These are phyloP conservation scores for Dictyostelium citrinum DNA, from an alignment of 78 protist genomes.

Conservation along the genomic window DNA sequence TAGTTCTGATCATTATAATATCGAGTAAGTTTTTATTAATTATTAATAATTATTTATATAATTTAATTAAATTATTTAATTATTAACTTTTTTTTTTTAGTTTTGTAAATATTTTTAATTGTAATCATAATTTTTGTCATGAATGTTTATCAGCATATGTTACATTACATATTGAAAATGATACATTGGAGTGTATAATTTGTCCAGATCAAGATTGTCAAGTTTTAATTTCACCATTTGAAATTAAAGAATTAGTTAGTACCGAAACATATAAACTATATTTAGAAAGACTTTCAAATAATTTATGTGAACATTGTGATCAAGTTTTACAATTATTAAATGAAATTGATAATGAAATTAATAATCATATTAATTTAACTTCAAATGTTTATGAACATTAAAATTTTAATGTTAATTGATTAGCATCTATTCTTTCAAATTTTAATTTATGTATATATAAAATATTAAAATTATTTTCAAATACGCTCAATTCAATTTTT, in stretches of 20 bases:
- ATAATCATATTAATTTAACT: neutral
- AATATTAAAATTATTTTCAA: no score
- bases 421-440: no score
- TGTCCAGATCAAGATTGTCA: constrained; percentile 24
- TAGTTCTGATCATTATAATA: neutral
- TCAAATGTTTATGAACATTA: no score
- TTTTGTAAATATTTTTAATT: neutral
- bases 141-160: constrained; percentile 22
- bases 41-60: neutral
- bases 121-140: constrained; percentile 4
- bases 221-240: neutral
- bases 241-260: constrained; percentile 8
- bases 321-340: constrained; percentile 6
- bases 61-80: neutral
- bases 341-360: neutral
- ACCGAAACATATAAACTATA: neutral
- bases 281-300: neutral
- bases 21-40: neutral
- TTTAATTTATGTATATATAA: no score
- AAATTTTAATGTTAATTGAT: no score
- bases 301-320: constrained; percentile 13
- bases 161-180: neutral
- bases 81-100: neutral
- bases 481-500: no score
- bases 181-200: neutral